Conservation (phyloP, 129 eudicot species). For the Deinandra increscens region DNA sequence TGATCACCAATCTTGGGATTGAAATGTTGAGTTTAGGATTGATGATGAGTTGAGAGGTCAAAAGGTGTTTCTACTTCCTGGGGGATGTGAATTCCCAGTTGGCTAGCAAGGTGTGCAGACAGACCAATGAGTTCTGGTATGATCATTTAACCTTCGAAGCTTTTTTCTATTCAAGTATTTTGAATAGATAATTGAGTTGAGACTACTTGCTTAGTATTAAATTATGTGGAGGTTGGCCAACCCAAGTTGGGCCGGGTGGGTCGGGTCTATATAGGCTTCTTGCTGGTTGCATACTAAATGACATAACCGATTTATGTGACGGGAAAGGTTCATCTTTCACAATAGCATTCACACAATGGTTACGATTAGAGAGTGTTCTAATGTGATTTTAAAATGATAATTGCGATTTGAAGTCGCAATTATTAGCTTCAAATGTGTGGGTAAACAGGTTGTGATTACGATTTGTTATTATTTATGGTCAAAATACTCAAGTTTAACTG, state of each 20-base stretch:
- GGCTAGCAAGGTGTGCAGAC: slow-evolving; percentile 37
- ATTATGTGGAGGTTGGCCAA: no score
- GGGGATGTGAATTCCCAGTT: slow-evolving; percentile 52
- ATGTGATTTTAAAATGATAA: background rate
- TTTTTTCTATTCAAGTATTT: background rate
- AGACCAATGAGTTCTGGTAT: slow-evolving; percentile 70
- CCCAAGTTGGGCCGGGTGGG: no score
- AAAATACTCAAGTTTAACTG: background rate
- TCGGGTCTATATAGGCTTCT: no score
- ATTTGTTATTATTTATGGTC: background rate
- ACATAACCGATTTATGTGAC: background rate
- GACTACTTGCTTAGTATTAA: background rate
- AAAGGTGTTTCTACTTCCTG: slow-evolving; percentile 54
- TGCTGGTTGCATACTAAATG: background rate
- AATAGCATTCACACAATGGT: background rate
- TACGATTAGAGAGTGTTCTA: background rate
- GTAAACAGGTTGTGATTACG: background rate
- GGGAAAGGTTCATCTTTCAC: background rate
- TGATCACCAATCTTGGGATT: background rate
- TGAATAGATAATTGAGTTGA: background rate
- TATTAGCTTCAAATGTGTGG: background rate
- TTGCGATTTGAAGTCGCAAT: background rate
- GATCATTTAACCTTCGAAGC: slow-evolving; percentile 13
- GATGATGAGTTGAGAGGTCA: slow-evolving; percentile 47
- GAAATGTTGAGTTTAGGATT: slow-evolving; percentile 3